Evolutionary conservation across 345 rosid species (phyloP), one percentile per base, ranked within the genome.

Genomic region (Hibiscus tridactylites): DNA sequence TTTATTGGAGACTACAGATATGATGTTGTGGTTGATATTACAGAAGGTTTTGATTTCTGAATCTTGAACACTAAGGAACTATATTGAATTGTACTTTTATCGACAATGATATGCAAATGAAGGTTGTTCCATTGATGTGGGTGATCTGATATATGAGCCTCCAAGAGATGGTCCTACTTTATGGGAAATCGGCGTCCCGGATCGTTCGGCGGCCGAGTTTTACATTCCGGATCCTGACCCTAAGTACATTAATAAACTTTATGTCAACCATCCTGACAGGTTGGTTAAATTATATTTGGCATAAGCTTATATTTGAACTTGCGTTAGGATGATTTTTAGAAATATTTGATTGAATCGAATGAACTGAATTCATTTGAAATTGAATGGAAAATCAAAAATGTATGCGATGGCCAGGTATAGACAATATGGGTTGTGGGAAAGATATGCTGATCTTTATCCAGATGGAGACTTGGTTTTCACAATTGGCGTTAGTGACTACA

Each of bases 371-470:
- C 31, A 10, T 31, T 13, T 19, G 50, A 21, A 64, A 4, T 39
- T 64, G 4, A 28, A 12, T 65, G 54, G 54, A 44, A 46, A 44
- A 26, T 65, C 53, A 46, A 31, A 31, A 61, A 44, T 21, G 15
- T 16, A 21, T 65, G 54, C 24, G 37, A 12, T 65, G 72, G 49
- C 13, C 85, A 88, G 98, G 85, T 91, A 83, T 21, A 78, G 98
- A 78, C 98, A 90, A 31, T 91, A 93, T 11, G 98, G 98, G 21
- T 66, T 93, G 61, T 93, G 98, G 98, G 96, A 91, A 70, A 79
- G 94, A 73, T 93, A 91, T 52, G 24, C 94, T 33, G 98, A 90
- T 61, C 35, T 91, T 57, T 93, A 91, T 65, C 91, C 96, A 1
- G 75, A 85, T 15, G 79, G 71, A 50, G 98, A 93, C 74, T 79